A percentile compares a stretch with the other conserved stretches of the same genome.
Evolutionary conservation across 2,329 filamentous ascomycete genomes (phyloP).

Genomic region (Trichophyton verrucosum): DNA sequence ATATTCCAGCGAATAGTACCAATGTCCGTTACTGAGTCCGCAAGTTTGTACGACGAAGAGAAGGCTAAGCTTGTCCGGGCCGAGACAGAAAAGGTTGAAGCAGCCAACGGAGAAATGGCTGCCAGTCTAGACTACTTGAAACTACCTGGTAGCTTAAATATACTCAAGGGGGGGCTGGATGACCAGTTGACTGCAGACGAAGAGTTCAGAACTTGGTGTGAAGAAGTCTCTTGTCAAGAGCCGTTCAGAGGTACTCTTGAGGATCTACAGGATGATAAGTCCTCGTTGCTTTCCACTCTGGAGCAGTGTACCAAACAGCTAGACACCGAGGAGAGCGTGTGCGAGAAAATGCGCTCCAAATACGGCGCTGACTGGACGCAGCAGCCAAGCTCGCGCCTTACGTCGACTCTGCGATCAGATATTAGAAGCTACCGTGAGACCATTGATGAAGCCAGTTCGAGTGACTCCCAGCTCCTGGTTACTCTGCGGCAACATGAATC

Average conservation of each 20-base stretch:
- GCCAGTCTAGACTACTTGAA: constrained; percentile 89
- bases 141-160: constrained; percentile 74
- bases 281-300: constrained; percentile 56
- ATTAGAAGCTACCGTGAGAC: constrained; percentile 80
- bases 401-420: constrained; percentile 73
- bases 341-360: constrained; percentile 98
- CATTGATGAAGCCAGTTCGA: constrained; percentile 75
- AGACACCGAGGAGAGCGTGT: constrained; percentile 94
- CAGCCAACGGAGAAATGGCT: constrained; percentile 89
- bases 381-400: constrained; percentile 82
- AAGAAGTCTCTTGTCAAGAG: constrained; percentile 77
- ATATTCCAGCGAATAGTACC: constrained; percentile 95
- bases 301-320: constrained; percentile 76
- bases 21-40: constrained; percentile 88
- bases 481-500: constrained; percentile 76
- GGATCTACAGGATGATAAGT: constrained; percentile 62
- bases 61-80: constrained; percentile 91
- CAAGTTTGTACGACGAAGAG: constrained; percentile 94
- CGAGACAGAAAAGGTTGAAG: constrained; percentile 85
- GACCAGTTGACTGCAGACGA: constrained; percentile 66
- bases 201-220: constrained; percentile 88
- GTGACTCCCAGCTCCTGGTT: constrained; percentile 68
- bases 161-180: constrained; percentile 56
- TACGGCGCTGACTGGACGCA: constrained; percentile 95
- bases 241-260: constrained; percentile 70